Evolutionary conservation across 306 rosid species (phyloP), one percentile per base, ranked within the genome.

Genomic region (Cucumis hystrix): DNA sequence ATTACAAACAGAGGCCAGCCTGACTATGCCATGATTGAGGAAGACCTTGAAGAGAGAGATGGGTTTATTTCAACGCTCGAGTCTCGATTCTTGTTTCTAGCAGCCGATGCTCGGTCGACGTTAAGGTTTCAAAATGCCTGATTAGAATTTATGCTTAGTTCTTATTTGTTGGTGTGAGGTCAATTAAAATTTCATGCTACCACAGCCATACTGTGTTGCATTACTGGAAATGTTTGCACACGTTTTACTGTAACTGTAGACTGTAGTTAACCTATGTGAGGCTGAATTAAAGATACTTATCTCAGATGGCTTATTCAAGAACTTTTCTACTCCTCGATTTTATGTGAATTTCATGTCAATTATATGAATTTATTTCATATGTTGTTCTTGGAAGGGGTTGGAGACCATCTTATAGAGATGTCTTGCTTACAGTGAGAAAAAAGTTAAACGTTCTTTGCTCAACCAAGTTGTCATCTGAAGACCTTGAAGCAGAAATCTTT

Each of bases 391-490:
- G 61, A 79, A 91, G 97, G 92, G 99, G 99, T 78, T 92, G 97
- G 97, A 89, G 97, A 81, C 99, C 99, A 35, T 88, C 99, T 67
- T 95, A 95, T 81, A 90, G 96, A 85, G 88, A 87, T 80, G 92
- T 92, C 64, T 85, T 95, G 85, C 97, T 92, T 84, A 88, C 88
- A 66, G 87, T 92, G 70, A 85, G 93, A 80, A 88, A 84, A 71
- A 91, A 83, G 82, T 77, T 95, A 10, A 83, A 84, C 66, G 82
- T 95, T 83, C 90, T 87, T 66, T 95, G 97, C 87, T 95, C 97
- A 25, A 80, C 85, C 82, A 88, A 82, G 82, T 82, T 92, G 83
- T 84, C 93, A 54, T 88, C 96, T 20, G 88, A 83, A 81, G 97
- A 95, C 87, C 90, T 95, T 79, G 99, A 95, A 88, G 88, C 89